These are phyloP conservation scores for Waltergamsia citrina DNA, from an alignment of 2,329 filamentous ascomycete genomes.

Conservation along the genomic window DNA sequence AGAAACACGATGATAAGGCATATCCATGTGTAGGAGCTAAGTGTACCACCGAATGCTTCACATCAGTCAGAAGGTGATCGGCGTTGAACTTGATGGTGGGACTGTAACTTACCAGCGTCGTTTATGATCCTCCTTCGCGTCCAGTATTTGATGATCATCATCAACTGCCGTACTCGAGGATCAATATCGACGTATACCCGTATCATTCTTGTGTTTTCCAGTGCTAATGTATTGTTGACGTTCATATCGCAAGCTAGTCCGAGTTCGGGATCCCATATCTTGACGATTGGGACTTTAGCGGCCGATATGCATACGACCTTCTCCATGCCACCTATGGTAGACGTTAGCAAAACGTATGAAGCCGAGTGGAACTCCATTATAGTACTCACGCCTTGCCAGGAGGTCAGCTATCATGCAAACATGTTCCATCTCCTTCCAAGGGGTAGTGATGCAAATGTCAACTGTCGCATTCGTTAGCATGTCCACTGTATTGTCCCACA, in stretches of 20 bases:
- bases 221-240: constrained; percentile 89
- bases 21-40: constrained; percentile 99
- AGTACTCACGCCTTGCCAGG: constrained; percentile 69
- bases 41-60: constrained; percentile 81
- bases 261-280: constrained; percentile 94
- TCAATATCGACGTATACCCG: constrained; percentile 94
- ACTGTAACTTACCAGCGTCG: constrained; percentile 64
- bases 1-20: constrained; percentile 96
- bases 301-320: constrained; percentile 90
- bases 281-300: constrained; percentile 96
- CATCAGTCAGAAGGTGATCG: constrained; percentile 12
- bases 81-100: constrained; percentile 2
- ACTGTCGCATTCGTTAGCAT: constrained; percentile 46
- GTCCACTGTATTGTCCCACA: too few species aligned
- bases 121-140: constrained; percentile 87
- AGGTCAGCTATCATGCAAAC: constrained; percentile 87
- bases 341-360: constrained; percentile 15
- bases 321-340: constrained; percentile 78
- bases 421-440: constrained; percentile 76
- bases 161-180: constrained; percentile 78
- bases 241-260: constrained; percentile 93
- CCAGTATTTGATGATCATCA: constrained; percentile 98
- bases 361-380: neutral
- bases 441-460: constrained; percentile 93
- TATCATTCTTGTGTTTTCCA: constrained; percentile 97